phyloP scores from a whole-genome alignment of 192 early-diverging fungal species.

The Physocladia obscura region DNA sequence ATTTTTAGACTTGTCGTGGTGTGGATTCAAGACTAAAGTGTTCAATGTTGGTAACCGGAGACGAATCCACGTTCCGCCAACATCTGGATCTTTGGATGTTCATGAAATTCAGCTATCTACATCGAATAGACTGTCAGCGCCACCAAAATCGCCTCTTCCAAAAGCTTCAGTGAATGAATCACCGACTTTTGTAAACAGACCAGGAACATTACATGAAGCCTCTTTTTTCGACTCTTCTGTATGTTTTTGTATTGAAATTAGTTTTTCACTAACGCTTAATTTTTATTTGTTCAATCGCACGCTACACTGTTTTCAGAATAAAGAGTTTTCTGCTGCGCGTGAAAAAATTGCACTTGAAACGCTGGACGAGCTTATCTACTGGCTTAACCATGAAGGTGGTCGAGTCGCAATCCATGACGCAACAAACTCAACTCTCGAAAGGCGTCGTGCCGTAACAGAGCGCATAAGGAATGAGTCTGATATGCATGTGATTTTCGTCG shows the following conservation, averaged over 20 bases:
- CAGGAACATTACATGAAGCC: conserved; percentile 67
- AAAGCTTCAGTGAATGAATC: conserved; percentile 6
- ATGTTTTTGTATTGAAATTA: no score
- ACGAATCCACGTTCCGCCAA: conserved; percentile 51
- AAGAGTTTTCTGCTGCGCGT: conserved; percentile 68
- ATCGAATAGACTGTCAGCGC: not conserved
- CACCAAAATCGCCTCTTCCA: not conserved
- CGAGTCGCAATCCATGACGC: conserved; percentile 88
- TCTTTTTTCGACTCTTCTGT: conserved; percentile 85
- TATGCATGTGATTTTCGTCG: conserved; percentile 43
- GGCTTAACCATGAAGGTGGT: conserved; percentile 79
- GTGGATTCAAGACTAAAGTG: conserved; percentile 58
- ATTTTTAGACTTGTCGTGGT: conserved; percentile 39
- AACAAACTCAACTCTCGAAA: conserved; percentile 86
- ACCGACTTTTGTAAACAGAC: conserved; percentile 32
- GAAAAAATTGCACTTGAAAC: conserved; percentile 89
- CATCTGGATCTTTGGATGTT: conserved; percentile 1
- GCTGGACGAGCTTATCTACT: conserved; percentile 85
- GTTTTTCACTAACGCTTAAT: no score
- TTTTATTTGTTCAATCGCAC: not conserved
- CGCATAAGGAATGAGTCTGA: conserved; percentile 32
- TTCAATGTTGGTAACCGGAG: conserved; percentile 97
- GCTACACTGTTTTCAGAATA: conserved; percentile 54
- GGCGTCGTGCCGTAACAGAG: conserved; percentile 57
- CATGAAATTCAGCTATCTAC: not conserved